Base-by-base conservation (phyloP, 73 alveolate species). In the Tetrahymena elliotti region DNA sequence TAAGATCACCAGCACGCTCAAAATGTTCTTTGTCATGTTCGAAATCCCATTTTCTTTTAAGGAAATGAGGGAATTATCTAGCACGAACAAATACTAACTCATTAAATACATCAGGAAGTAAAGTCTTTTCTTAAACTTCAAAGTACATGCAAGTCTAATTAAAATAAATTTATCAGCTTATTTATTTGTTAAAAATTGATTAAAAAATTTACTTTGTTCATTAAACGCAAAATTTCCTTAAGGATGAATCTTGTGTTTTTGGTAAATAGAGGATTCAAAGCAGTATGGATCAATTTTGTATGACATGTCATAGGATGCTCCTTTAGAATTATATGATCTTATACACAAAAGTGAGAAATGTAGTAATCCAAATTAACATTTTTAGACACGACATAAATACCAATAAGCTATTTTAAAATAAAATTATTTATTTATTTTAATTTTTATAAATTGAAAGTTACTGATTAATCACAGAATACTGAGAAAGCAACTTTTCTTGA, bases 21-120 rank as follows among this genome's bases (percentile, higher is more conserved):
- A 84, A 95, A 39, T 84, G 83, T 31, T 84, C 97, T 35, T 95
- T 96, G 53, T 98, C 99, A 93, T 98, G 98, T 34, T 88, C 84
- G 41, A 88, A 94, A 93, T 99, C 99, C 99, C 99, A 98, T 95
- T 98, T 97, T 92, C 98, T 97, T 96, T 98, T 97, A 18, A 98
- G 95, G 97, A 99, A 98, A 96, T 98, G 99, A 93, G 99, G 99
- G 98, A 99, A 99, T 96, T 98, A 95, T 95, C 99, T 98, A 35
- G 98, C 94, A 84, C 99, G 98, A 13, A 99, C 99, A 93, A 97
- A 98, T 36, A 98, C 96, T 33, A 99, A 97, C 82, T 99, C 99
- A 94, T 98, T 98, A 97, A 98, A 99, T 53, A 98, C 97, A 92
- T 97, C 97, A 33, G 99, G 99, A 6, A 98, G 96, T 22, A 98